Evolutionary conservation across 2,329 filamentous ascomycete genomes (phyloP), one percentile per base, ranked within the genome.

Genomic region (Venturia carpophila): DNA sequence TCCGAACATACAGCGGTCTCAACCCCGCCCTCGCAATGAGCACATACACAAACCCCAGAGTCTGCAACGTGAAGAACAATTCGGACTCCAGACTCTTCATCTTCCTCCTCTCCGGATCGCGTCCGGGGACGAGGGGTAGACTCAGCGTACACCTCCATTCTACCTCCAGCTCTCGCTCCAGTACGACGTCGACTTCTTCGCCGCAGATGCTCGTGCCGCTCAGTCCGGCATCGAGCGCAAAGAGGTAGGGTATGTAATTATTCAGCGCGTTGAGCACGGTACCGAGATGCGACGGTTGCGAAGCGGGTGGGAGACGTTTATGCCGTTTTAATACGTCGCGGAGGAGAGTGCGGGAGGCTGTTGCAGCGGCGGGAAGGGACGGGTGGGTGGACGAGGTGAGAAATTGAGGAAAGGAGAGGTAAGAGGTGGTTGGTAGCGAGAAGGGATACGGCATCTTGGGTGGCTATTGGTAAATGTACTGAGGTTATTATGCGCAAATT

Each of bases 251-350:
- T 11, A 97, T 79, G 73, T 97, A 99, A 67, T 83, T 83, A 66
- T 87, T 87, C 13, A 96, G 73, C 47, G 86, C 84, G 42, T 86
- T 82, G 64, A 90, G 80, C 45, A 97, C 81, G 6, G 83, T 83
- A 30, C 85, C 80, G 6, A 99, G 82, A 72, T 91, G 87, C 27
- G 87, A 80, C 6, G 85, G 79, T 74, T 91, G 90, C 30, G 89
- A 86, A 11, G 84, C 74, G 10, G 88, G 81, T 4, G 90, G 83
- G n/a, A 96, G 84, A 63, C 91, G 87, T 76, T 96, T 97, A 80
- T 97, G 87, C 70, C 87, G 87, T 78, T 97, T 97, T 67, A 99
- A 82, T 2, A 87, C 84, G 75, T 93, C 87, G 71, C 91, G 87
- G 63, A 97, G 83, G 21, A 96, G 85, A 70, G 90, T 89, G 67